Evolutionary conservation across 192 early-diverging fungal species (phyloP).

Genomic region (Lobosporangium transversale): DNA sequence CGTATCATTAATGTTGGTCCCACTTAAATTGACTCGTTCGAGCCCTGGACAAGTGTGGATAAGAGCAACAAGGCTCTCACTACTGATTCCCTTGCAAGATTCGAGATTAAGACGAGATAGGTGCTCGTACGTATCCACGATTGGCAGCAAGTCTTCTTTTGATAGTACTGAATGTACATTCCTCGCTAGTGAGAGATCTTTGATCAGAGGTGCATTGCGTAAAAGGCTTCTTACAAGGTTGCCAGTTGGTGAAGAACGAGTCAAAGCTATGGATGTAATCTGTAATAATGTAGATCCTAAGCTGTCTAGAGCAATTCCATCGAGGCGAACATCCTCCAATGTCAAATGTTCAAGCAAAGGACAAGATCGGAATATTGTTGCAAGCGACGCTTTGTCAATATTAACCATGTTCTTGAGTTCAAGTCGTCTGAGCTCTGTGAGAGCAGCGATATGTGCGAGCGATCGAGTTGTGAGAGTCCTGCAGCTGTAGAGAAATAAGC

Average conservation of each 20-base stretch:
- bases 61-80: slow-evolving; percentile 3
- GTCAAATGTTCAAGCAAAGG: slow-evolving; percentile 28
- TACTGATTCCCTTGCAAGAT: slow-evolving; percentile 28
- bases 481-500: slow-evolving; percentile 30
- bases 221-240: slow-evolving; percentile 30
- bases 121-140: slow-evolving; percentile 8
- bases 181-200: slow-evolving; percentile 42
- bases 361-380: slow-evolving; percentile 17
- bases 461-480: slow-evolving; percentile 20
- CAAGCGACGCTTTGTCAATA: slow-evolving; percentile 18
- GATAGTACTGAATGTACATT: slow-evolving; percentile 22
- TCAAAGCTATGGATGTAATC: slow-evolving; percentile 14
- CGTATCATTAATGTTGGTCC: slow-evolving; percentile 19
- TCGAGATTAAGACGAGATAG: slow-evolving; percentile 33
- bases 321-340: slow-evolving; percentile 30
- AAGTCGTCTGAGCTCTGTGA: slow-evolving; percentile 9
- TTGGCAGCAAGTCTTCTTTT: slow-evolving; percentile 19
- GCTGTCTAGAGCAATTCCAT: slow-evolving; percentile 18
- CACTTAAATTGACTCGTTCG: slow-evolving; percentile 37
- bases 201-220: slow-evolving; percentile 22
- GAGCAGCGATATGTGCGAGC: slow-evolving; percentile 8
- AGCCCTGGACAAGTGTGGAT: slow-evolving; percentile 22
- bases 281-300: slow-evolving; percentile 16
- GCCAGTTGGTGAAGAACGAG: slow-evolving; percentile 32
- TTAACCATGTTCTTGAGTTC: slow-evolving; percentile 36